Evolutionary conservation across 306 rosid genomes (phyloP).

Genomic region (Lagenaria siceraria): DNA sequence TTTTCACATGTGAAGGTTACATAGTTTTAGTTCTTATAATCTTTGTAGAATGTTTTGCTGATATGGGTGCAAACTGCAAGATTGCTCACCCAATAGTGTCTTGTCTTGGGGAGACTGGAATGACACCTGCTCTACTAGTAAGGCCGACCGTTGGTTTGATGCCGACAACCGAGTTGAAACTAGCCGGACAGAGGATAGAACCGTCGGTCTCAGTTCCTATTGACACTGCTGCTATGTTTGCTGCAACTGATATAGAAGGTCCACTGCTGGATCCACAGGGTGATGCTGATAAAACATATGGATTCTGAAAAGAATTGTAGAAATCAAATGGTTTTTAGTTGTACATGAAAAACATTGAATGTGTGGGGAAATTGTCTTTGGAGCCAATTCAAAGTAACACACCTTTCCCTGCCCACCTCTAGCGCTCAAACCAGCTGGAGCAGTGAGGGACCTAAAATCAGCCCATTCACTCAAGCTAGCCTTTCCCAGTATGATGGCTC

Average conservation of each 20-base stretch:
- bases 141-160: conserved; percentile 65
- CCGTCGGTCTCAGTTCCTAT: conserved; percentile 57
- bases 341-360: not conserved
- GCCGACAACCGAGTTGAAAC: conserved; percentile 55
- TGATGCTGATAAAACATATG: conserved; percentile 27
- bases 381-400: not conserved
- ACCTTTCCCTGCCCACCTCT: conserved; percentile 53
- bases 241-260: conserved; percentile 49
- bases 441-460: conserved; percentile 13
- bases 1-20: not conserved
- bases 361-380: not conserved
- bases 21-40: not conserved
- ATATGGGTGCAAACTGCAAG: not conserved
- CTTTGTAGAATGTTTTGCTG: not conserved
- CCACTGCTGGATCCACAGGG: conserved; percentile 67
- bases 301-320: conserved; percentile 32
- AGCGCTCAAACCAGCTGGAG: conserved; percentile 33
- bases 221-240: conserved; percentile 54
- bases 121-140: conserved; percentile 58
- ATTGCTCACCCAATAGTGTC: conserved; percentile 47
- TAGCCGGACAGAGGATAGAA: conserved; percentile 49
- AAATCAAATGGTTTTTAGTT: not conserved
- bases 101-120: conserved; percentile 43
- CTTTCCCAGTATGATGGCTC: conserved; percentile 47
- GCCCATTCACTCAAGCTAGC: conserved; percentile 50